Percentiles rank a stretch among this genome's conserved stretches.
Conservation (phyloP, 2,329 filamentous ascomycete species). For the Fusarium sp. region DNA sequence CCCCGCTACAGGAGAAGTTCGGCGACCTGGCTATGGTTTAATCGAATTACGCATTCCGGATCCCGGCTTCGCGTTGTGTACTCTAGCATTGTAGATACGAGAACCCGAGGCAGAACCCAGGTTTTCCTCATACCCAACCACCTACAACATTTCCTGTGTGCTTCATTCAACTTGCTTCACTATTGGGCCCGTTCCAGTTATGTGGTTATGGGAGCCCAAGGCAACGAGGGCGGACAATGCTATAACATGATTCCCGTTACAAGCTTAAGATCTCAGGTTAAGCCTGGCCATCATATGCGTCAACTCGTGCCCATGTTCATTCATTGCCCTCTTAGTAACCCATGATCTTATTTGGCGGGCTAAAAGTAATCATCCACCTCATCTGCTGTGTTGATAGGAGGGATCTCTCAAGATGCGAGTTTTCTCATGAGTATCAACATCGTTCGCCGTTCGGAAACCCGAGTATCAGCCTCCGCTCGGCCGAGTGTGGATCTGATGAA, state of each 20-base stretch:
- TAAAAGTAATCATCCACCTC: neutral
- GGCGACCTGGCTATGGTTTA: slow-evolving; percentile 96
- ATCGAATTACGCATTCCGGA: slow-evolving; percentile 57
- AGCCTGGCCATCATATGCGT: neutral
- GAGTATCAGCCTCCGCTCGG: slow-evolving; percentile 7
- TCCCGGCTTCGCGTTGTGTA: slow-evolving; percentile 67
- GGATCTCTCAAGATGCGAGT: neutral
- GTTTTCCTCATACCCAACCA: slow-evolving; percentile 49
- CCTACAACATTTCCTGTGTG: slow-evolving; percentile 42
- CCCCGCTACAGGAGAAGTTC: slow-evolving; percentile 86
- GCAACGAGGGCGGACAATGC: neutral
- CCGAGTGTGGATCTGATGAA: slow-evolving; percentile 5
- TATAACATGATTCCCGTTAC: neutral
- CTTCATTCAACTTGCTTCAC: slow-evolving; percentile 20
- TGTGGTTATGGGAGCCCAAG: neutral
- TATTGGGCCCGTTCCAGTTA: neutral
- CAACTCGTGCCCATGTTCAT: neutral
- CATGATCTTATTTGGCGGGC: neutral
- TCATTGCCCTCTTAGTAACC: neutral
- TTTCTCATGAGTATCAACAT: neutral
- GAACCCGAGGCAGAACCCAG: slow-evolving; percentile 51
- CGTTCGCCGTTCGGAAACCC: neutral
- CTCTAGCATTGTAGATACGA: slow-evolving; percentile 79
- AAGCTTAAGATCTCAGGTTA: neutral
- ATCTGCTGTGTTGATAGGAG: neutral